phyloP scores from a whole-genome alignment of 768 basidiomycete genomes.

The Tylopilus plumbeoviolaceoides region DNA sequence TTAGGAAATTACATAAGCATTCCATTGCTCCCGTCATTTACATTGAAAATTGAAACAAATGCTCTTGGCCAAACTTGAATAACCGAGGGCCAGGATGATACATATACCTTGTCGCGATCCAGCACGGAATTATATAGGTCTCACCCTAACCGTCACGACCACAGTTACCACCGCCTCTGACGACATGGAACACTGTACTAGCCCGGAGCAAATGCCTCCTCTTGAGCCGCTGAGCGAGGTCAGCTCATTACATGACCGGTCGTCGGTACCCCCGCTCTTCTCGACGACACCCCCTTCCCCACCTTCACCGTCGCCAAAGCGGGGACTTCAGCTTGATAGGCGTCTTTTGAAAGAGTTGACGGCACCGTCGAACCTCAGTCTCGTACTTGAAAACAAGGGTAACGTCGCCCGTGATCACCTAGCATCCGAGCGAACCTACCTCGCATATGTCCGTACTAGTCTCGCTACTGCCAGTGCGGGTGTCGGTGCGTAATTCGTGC shows the following conservation, averaged over 20 bases:
- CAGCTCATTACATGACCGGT: constrained; percentile 5
- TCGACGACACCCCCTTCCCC: not conserved
- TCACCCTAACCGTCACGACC: not conserved
- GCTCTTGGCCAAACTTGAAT: not conserved
- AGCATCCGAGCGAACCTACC: constrained; percentile 58
- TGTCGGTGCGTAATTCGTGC: constrained; percentile 42
- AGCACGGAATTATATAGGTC: not conserved
- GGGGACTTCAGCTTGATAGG: not conserved
- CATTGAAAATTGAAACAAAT: not conserved
- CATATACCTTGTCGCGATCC: not conserved
- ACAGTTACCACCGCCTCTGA: not conserved
- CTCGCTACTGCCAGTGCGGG: constrained; percentile 55
- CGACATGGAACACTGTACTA: constrained; percentile 1
- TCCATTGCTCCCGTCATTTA: not conserved
- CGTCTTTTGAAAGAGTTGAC: not conserved
- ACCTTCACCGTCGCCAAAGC: not conserved
- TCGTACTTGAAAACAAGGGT: constrained; percentile 53
- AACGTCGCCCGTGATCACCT: constrained; percentile 64
- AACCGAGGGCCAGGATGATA: not conserved
- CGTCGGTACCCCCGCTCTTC: not conserved
- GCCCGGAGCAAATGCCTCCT: constrained; percentile 15
- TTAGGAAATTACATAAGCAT: not conserved
- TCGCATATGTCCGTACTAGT: constrained; percentile 64
- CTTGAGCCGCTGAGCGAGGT: constrained; percentile 21
- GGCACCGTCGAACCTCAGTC: constrained; percentile 17